These are phyloP conservation scores for Psilocybe sp. DNA, from an alignment of 768 basidiomycete genomes.

Conservation along the genomic window DNA sequence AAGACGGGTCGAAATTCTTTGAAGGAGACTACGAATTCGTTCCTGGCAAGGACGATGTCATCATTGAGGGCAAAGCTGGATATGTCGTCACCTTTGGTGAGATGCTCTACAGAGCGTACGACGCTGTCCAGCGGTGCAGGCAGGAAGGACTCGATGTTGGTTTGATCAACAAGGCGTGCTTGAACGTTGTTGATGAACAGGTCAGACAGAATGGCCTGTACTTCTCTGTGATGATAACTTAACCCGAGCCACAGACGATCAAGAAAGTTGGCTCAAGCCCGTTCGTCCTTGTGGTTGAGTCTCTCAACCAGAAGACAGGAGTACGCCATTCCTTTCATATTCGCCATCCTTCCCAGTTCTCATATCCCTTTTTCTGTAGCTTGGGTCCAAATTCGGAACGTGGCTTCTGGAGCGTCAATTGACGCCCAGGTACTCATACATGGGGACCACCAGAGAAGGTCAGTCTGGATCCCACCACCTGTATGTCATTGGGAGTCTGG, in stretches of 20 bases:
- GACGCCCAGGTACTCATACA: conserved; percentile 78
- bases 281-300: conserved; percentile 85
- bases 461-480: conserved; percentile 7
- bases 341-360: neutral
- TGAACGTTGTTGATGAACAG: conserved; percentile 84
- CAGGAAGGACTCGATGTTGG: conserved; percentile 77
- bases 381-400: conserved; percentile 82
- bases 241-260: conserved; percentile 39
- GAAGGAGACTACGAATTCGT: conserved; percentile 72
- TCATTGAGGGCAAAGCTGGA: conserved; percentile 73
- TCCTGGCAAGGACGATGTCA: conserved; percentile 83
- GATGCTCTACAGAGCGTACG: conserved; percentile 81
- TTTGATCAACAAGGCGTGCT: conserved; percentile 80
- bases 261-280: conserved; percentile 68
- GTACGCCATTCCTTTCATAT: conserved; percentile 24
- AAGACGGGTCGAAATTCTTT: conserved; percentile 67
- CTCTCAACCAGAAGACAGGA: conserved; percentile 89
- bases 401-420: conserved; percentile 83
- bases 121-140: conserved; percentile 75
- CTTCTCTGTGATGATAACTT: neutral
- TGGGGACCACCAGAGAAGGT: conserved; percentile 78
- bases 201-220: conserved; percentile 26
- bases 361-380: conserved; percentile 28
- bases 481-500: conserved; percentile 8
- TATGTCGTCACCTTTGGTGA: conserved; percentile 87